Evolutionary conservation across 2,329 filamentous ascomycete species (phyloP), one percentile per base, ranked within the genome.

Genomic region (Penicillium sp.): DNA sequence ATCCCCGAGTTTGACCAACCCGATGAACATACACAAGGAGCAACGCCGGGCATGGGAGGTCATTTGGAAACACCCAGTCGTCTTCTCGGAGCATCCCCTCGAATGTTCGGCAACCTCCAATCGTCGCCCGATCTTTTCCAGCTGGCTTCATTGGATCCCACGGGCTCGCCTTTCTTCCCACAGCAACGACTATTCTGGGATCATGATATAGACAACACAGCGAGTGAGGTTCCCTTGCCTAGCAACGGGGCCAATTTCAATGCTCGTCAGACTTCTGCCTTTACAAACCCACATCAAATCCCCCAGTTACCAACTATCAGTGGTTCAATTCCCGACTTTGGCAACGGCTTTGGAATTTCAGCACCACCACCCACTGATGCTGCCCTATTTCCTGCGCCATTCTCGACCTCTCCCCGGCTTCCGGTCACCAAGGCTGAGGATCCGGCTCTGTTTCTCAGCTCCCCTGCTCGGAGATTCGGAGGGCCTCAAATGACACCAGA

Each of bases 101-200:
- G 74, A 61, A 76, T 84, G 25, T 83, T 82, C 64, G 75, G 78
- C 5, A 79, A 78, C 55, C 69, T 85, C 29, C 83, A 84, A 52
- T 83, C 83, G 60, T 84, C 84, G 3, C 83, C 83, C 6, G 82
- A 84, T 57, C 73, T 84, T 57, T 82, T 84, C 61, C 80, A 81
- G 41, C 78, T 82, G 59, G 74, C 75, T 25, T 77, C 79, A 39
- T 69, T 79, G n/a, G 82, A 80, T 25, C 78, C 82, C 10, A 77
- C 80, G 49, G 80, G 82, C 10, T 83, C 82, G n/a, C 83, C 84
- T 27, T 78, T 81, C 48, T 80, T 82, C 60, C 80, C 83, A 33
- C 83, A 85, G 51, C 75, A 81, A 39, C 76, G 78, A 50, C 68
- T 83, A 21, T 78, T 82, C 55, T 81, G 79, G 77, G 79, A 81